These are phyloP conservation scores for Achlya hypogyna DNA, from an alignment of 352 stramenopile genomes.

Conservation along the genomic window DNA sequence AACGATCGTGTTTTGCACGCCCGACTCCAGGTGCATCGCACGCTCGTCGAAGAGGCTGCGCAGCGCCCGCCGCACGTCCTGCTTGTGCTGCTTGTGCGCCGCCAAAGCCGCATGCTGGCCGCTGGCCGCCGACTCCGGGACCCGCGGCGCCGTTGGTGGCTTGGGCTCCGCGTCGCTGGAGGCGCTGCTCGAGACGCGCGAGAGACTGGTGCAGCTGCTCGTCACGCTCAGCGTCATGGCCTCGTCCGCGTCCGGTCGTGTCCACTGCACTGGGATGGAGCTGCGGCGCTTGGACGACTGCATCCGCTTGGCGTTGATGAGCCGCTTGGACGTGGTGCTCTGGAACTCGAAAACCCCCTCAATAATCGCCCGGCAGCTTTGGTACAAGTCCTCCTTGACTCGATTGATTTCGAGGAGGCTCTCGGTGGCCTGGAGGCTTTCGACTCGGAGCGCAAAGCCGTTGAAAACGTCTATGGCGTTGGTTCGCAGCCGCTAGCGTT, in stretches of 20 bases:
- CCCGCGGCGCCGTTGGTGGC: neutral
- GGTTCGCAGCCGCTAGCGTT: slow-evolving; percentile 36
- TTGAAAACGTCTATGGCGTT: slow-evolving; percentile 32
- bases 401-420: neutral
- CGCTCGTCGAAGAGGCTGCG: slow-evolving; percentile 15
- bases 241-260: neutral
- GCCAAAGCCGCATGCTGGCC: neutral
- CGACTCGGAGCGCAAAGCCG: slow-evolving; percentile 26
- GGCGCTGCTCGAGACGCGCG: neutral
- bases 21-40: slow-evolving; percentile 61
- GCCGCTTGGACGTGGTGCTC: neutral
- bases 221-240: neutral
- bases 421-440: slow-evolving; percentile 1
- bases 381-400: slow-evolving; percentile 14
- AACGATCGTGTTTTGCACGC: slow-evolving; percentile 71
- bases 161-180: neutral
- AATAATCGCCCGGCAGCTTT: neutral
- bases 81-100: neutral
- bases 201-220: neutral
- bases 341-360: slow-evolving; percentile 10
- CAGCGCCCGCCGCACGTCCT: slow-evolving; percentile 33
- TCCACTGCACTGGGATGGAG: slow-evolving; percentile 6
- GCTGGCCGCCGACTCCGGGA: neutral
- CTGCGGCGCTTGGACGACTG: neutral
- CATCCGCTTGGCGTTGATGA: neutral